Evolutionary conservation across 2,329 filamentous ascomycete species (phyloP).

Genomic region (Alternaria sp.): DNA sequence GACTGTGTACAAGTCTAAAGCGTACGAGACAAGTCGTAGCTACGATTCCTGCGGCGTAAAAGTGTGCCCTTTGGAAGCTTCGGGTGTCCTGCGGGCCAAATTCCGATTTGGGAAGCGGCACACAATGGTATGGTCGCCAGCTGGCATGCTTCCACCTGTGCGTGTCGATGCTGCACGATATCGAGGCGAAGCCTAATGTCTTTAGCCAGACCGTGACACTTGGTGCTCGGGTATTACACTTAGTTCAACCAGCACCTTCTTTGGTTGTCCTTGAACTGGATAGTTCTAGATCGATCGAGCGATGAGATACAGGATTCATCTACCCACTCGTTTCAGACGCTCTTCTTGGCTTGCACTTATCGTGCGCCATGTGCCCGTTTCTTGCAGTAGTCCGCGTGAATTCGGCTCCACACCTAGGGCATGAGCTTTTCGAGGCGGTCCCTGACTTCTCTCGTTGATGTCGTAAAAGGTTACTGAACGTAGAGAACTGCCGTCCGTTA

Average conservation of each 20-base stretch:
- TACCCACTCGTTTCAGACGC: conserved; percentile 49
- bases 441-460: conserved; percentile 96
- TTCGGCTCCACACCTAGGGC: conserved; percentile 88
- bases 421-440: conserved; percentile 85
- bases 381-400: conserved; percentile 89
- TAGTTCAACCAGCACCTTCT: not conserved
- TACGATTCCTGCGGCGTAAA: not conserved
- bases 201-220: not conserved
- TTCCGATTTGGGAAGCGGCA: not conserved
- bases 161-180: not conserved
- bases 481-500: conserved; percentile 93
- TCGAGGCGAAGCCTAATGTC: not conserved
- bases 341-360: conserved; percentile 85
- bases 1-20: not conserved
- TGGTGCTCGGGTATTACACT: not conserved
- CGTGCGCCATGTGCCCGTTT: conserved; percentile 84
- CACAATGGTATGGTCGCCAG: not conserved
- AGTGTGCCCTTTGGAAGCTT: not conserved
- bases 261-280: not conserved
- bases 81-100: not conserved
- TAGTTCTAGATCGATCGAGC: not conserved
- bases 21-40: not conserved
- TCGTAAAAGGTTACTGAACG: conserved; percentile 90
- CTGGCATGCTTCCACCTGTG: not conserved
- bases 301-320: not conserved